phyloP scores from a whole-genome alignment of 805 yeast genomes.

The Ogataea pini region DNA sequence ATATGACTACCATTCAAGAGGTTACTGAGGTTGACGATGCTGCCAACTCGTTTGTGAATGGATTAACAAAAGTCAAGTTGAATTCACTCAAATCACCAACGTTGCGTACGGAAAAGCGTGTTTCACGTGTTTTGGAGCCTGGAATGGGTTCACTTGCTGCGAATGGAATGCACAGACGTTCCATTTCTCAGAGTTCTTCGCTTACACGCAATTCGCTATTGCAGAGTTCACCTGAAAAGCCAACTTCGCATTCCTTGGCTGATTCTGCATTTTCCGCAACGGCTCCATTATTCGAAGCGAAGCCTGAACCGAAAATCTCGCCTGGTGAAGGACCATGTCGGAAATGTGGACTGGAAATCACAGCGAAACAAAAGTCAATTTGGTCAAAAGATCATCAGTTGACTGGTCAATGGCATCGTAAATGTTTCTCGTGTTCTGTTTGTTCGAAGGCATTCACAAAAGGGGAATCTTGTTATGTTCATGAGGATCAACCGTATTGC shows the following conservation, averaged over 20 bases:
- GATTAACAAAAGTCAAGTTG: conserved; percentile 25
- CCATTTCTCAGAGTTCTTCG: conserved; percentile 1
- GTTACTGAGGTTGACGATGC: conserved; percentile 33
- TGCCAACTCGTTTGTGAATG: conserved; percentile 10
- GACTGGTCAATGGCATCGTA: conserved; percentile 92
- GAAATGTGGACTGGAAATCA: conserved; percentile 58
- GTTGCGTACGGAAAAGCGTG: conserved; percentile 5
- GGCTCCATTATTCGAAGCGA: neutral
- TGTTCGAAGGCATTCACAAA: conserved; percentile 63
- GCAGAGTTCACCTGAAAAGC: conserved; percentile 1
- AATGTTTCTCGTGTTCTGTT: conserved; percentile 73
- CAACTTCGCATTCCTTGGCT: neutral
- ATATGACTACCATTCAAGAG: conserved; percentile 39
- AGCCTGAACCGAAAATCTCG: conserved; percentile 30
- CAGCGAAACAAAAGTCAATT: conserved; percentile 57
- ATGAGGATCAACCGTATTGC: conserved; percentile 81
- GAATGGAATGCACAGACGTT: neutral
- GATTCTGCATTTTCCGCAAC: conserved; percentile 2
- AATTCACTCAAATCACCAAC: conserved; percentile 23
- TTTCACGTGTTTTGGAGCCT: neutral
- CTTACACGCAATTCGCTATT: neutral
- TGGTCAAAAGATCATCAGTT: conserved; percentile 83
- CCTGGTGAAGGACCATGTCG: conserved; percentile 86
- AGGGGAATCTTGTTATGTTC: conserved; percentile 70
- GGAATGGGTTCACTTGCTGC: neutral